phyloP scores from a whole-genome alignment of 805 yeast genomes.

The Deakozyma indianensis region DNA sequence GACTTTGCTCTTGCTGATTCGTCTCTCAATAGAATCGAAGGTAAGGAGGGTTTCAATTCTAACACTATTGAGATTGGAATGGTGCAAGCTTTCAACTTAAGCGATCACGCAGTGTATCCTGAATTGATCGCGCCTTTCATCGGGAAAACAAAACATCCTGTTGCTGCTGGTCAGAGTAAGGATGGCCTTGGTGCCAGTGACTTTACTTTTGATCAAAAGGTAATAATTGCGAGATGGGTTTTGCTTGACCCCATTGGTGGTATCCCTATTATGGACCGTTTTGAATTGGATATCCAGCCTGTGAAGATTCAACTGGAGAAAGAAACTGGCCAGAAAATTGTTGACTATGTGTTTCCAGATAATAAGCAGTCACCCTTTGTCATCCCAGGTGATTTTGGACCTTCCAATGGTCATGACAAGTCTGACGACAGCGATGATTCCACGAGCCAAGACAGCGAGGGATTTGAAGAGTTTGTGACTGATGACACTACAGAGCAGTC shows the following conservation, averaged over 20 bases:
- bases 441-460: not conserved
- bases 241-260: constrained; percentile 83
- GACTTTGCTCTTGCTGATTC: constrained; percentile 55
- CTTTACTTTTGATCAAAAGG: constrained; percentile 8
- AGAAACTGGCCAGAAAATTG: constrained; percentile 44
- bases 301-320: constrained; percentile 62
- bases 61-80: constrained; percentile 45
- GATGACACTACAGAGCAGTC: not conserved
- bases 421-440: not conserved
- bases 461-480: not conserved
- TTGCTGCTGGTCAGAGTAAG: not conserved
- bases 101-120: constrained; percentile 44
- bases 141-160: constrained; percentile 11
- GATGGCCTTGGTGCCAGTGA: constrained; percentile 5
- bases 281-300: constrained; percentile 49
- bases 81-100: constrained; percentile 58
- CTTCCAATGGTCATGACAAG: not conserved
- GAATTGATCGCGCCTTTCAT: constrained; percentile 48
- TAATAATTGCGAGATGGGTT: constrained; percentile 48
- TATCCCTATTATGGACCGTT: constrained; percentile 58
- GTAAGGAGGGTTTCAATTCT: constrained; percentile 50
- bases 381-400: not conserved
- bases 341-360: constrained; percentile 60
- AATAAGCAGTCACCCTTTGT: constrained; percentile 6
- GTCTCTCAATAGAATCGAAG: constrained; percentile 44